Evolutionary conservation across 2,329 filamentous ascomycete species (phyloP).

Genomic region (Coniochaeta pulveracea): DNA sequence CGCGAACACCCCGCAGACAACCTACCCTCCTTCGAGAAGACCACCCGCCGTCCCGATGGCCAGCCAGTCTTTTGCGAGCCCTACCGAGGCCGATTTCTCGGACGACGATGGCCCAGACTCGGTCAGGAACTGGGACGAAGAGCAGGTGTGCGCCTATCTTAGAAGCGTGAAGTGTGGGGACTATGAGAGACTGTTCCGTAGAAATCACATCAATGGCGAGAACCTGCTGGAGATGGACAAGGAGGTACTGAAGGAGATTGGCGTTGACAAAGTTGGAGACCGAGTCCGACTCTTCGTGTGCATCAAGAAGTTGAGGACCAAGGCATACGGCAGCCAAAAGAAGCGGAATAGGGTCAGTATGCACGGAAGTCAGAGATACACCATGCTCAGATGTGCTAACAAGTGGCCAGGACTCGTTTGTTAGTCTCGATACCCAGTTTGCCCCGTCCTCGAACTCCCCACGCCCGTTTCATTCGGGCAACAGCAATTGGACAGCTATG

Average conservation of each 20-base stretch:
- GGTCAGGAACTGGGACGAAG: conserved; percentile 82
- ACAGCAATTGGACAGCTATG: conserved; percentile 30
- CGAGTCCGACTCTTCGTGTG: conserved; percentile 81
- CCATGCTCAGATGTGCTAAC: too few relatives aligned
- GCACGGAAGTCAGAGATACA: too few relatives aligned
- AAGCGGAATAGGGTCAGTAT: conserved; percentile 71
- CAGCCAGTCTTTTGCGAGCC: conserved; percentile 59
- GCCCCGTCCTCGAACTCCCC: conserved; percentile 54
- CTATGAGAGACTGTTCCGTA: conserved; percentile 81
- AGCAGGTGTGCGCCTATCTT: conserved; percentile 83
- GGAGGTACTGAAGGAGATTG: conserved; percentile 92
- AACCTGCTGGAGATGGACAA: conserved; percentile 96
- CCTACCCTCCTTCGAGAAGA: conserved; percentile 40
- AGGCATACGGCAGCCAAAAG: conserved; percentile 64
- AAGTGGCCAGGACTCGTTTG: conserved; percentile 69
- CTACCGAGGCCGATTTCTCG: conserved; percentile 87
- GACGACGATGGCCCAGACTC: conserved; percentile 67
- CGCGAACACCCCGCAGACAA: conserved; percentile 35
- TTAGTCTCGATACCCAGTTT: conserved; percentile 58
- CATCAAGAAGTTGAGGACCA: conserved; percentile 73
- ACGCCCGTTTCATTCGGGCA: conserved; percentile 43
- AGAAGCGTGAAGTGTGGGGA: conserved; percentile 85
- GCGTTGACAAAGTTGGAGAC: conserved; percentile 95
- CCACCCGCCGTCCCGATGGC: conserved; percentile 34
- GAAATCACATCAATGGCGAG: conserved; percentile 95